Evolutionary conservation across 768 basidiomycete genomes (phyloP), one percentile per base, ranked within the genome.

Genomic region (Podaxis sp.): DNA sequence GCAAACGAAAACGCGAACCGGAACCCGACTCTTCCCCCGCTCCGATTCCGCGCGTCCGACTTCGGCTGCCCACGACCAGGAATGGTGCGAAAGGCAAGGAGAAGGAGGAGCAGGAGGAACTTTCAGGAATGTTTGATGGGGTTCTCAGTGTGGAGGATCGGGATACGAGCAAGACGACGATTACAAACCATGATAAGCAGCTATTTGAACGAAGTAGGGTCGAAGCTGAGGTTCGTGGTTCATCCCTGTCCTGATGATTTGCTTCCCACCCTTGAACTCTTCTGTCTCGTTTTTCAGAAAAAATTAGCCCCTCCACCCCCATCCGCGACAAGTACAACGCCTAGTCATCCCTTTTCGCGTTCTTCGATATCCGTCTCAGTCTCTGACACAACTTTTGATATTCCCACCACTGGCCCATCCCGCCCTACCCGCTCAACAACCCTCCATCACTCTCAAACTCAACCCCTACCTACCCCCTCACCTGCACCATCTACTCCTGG

Each of bases 51-150:
- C 77, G 73, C 25, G 80, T 89, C 23, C 81, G 83, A 23, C 74
- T 87, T 50, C 83, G 83, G 28, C 72, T 87, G 63, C 75, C 69
- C 7, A 77, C 81, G 1, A 78, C 80, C n/a, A 83, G 85, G 64
- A 81, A 82, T 42, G 88, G 88, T 69, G 82, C 82, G 25, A 88
- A 85, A 65, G 82, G 83, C 32, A 90, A 89, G 70, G 84, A 84
- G 35, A 88, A 85, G 68, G 86, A 86, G 42, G 80, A 82, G 18
- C 88, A 91, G 16, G 89, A 91, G 57, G 87, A 88, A 7, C 87
- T 87, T 5, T 78, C 78, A 42, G 87, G 88, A 25, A 77, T 94
- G 53, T 98, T 95, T 68, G 95, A 97, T 50, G 95, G 94, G 21
- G 79, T 96, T 42, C 78, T 98, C 37, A 73, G 72, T 13, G 72